Conservation (phyloP, 345 rosid genomes). For the Balakata baccata region DNA sequence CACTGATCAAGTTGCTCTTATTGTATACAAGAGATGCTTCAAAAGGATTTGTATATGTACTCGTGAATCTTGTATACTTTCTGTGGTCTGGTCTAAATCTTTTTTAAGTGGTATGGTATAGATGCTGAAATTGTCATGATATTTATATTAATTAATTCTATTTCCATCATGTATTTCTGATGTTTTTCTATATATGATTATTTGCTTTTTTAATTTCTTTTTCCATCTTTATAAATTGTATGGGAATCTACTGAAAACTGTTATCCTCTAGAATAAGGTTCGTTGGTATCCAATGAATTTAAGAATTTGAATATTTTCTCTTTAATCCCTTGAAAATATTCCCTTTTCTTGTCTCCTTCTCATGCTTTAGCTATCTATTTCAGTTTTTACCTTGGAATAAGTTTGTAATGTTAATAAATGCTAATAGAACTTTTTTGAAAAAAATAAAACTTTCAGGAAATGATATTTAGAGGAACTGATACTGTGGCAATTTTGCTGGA, state of each 20-base stretch:
- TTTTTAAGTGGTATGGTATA: too few relatives aligned
- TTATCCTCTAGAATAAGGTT: slow-evolving; percentile 9
- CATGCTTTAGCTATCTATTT: neutral
- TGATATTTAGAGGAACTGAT: slow-evolving; percentile 65
- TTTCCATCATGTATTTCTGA: too few relatives aligned
- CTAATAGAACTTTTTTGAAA: neutral
- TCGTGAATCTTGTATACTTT: too few relatives aligned
- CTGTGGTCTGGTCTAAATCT: too few relatives aligned
- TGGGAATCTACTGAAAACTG: slow-evolving; percentile 2
- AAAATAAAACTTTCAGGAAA: slow-evolving; percentile 35
- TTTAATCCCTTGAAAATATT: too few relatives aligned
- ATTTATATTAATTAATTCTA: too few relatives aligned
- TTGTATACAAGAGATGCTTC: too few relatives aligned
- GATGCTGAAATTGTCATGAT: too few relatives aligned
- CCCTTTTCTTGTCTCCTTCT: neutral
- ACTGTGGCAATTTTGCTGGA: slow-evolving; percentile 58
- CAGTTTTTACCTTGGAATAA: neutral
- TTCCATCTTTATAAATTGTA: neutral
- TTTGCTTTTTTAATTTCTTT: too few relatives aligned
- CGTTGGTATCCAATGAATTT: slow-evolving; percentile 16
- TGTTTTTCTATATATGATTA: too few relatives aligned
- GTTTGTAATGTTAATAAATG: neutral
- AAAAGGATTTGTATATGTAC: too few relatives aligned
- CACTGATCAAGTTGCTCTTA: too few relatives aligned
- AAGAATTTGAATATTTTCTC: slow-evolving; percentile 25